phyloP scores from a whole-genome alignment of 129 eudicot genomes.

The Artemisia argyi region DNA sequence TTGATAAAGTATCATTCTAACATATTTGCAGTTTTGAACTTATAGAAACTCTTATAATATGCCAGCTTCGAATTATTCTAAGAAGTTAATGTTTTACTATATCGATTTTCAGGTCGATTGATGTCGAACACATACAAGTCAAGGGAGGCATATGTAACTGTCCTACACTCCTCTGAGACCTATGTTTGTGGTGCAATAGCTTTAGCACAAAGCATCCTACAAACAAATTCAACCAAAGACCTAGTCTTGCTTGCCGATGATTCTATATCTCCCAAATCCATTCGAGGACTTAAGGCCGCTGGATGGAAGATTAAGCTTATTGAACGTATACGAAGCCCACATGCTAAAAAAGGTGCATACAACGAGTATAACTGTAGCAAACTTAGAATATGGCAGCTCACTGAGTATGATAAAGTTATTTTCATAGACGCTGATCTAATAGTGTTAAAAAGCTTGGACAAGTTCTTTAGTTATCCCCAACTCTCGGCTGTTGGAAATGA shows the following conservation, averaged over 20 bases:
- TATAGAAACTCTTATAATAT: not conserved
- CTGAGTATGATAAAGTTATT: constrained; percentile 59
- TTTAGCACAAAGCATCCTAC: constrained; percentile 79
- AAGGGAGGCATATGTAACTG: constrained; percentile 76
- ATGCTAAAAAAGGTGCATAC: constrained; percentile 52
- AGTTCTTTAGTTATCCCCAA: constrained; percentile 56
- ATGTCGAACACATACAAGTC: constrained; percentile 1
- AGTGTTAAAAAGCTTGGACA: constrained; percentile 52
- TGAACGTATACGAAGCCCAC: constrained; percentile 68
- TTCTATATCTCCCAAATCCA: constrained; percentile 47
- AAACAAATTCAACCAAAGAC: constrained; percentile 65
- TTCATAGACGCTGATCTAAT: constrained; percentile 75
- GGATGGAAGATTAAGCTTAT: constrained; percentile 83
- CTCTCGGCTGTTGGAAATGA: constrained; percentile 57
- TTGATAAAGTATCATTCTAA: not conserved
- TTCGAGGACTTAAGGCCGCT: constrained; percentile 45
- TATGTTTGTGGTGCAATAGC: constrained; percentile 90
- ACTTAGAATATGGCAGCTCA: constrained; percentile 76
- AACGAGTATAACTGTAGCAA: constrained; percentile 87
- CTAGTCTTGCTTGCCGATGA: constrained; percentile 67
- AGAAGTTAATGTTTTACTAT: too few species aligned
- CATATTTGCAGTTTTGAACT: not conserved
- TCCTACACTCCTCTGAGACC: constrained; percentile 72
- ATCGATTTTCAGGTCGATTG: constrained; percentile 17
- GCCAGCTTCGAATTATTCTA: too few species aligned